Evolutionary conservation across 768 basidiomycete species (phyloP).

Genomic region (Lactarius trivialis): DNA sequence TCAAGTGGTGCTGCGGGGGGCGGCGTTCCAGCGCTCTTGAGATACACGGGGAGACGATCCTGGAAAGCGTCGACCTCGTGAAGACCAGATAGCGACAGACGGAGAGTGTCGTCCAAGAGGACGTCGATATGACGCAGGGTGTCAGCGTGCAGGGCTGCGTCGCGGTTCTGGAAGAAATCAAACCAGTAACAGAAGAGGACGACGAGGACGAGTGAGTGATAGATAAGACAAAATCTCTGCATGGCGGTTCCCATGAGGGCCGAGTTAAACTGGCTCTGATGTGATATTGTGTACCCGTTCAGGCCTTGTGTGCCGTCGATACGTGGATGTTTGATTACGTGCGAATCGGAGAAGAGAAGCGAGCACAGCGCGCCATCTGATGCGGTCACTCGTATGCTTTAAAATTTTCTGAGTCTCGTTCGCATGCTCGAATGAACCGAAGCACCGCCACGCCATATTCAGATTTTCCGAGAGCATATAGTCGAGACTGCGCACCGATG

Average conservation of each 20-base stretch:
- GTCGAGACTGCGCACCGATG: background rate
- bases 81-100: background rate
- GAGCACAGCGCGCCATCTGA: background rate
- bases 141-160: background rate
- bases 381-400: background rate
- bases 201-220: background rate
- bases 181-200: background rate
- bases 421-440: background rate
- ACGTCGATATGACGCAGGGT: background rate
- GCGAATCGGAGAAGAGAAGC: background rate
- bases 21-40: background rate
- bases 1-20: background rate
- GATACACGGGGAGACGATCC: no score
- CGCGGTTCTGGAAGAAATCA: background rate
- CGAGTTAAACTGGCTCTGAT: no score
- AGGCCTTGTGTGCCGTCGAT: no score
- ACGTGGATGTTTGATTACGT: background rate
- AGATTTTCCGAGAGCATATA: background rate
- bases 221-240: background rate
- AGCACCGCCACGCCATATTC: background rate
- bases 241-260: background rate
- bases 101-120: constrained; percentile 7
- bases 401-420: no score
- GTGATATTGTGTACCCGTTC: no score
- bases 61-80: background rate